Percentiles rank a stretch among this genome's conserved stretches.
Evolutionary conservation across 805 yeast genomes (phyloP).

Genomic region (Ogataea allantospora): DNA sequence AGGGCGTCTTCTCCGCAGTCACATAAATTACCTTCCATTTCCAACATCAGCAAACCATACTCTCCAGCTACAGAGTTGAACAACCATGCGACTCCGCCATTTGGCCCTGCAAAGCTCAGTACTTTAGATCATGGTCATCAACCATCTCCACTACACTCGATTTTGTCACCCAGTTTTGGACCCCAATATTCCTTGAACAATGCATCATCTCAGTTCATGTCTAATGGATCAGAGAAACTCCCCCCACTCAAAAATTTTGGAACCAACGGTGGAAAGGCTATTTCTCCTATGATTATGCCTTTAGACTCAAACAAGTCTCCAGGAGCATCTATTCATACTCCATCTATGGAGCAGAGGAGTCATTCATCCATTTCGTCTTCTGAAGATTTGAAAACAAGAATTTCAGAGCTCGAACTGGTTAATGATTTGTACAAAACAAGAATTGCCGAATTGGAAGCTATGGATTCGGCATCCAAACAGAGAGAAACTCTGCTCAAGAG

Average conservation of each 20-base stretch:
- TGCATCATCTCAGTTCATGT: slow-evolving; percentile 13
- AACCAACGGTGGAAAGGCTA: slow-evolving; percentile 7
- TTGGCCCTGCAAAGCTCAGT: slow-evolving; percentile 26
- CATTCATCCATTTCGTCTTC: slow-evolving; percentile 15
- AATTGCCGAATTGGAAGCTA: slow-evolving; percentile 76
- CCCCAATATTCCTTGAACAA: slow-evolving; percentile 30
- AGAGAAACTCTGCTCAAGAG: slow-evolving; percentile 48
- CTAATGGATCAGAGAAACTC: slow-evolving; percentile 18
- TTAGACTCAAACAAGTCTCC: slow-evolving; percentile 13
- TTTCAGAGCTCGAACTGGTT: slow-evolving; percentile 85
- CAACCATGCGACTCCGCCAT: slow-evolving; percentile 24
- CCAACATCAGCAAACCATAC: slow-evolving; percentile 26
- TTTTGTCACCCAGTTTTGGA: slow-evolving; percentile 33
- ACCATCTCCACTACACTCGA: slow-evolving; percentile 22
- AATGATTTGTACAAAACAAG: slow-evolving; percentile 84
- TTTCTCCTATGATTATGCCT: slow-evolving; percentile 18
- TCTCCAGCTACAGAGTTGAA: slow-evolving; percentile 34
- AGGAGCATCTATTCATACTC: slow-evolving; percentile 17
- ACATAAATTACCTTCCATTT: slow-evolving; percentile 29
- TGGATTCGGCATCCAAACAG: slow-evolving; percentile 54
- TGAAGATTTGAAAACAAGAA: slow-evolving; percentile 62
- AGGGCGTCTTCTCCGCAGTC: slow-evolving; percentile 13
- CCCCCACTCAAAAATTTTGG: slow-evolving; percentile 24
- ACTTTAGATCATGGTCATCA: slow-evolving; percentile 21
- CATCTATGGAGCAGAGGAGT: slow-evolving; percentile 16